Base-by-base conservation (phyloP, 129 eudicot genomes). In the Deinandra increscens region DNA sequence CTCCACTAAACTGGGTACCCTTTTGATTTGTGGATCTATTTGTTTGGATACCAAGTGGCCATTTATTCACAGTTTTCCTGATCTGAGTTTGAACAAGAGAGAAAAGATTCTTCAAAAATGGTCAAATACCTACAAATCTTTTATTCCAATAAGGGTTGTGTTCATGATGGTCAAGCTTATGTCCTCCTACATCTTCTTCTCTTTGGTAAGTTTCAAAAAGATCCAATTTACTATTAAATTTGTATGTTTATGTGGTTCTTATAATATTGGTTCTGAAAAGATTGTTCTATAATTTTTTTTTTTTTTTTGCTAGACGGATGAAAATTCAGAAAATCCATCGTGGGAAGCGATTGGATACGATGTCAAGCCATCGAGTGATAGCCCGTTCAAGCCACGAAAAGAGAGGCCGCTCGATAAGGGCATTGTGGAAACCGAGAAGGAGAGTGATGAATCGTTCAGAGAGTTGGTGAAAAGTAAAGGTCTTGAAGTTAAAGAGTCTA, bases 331-430 rank as follows among this genome's bases (percentile, higher is more conserved):
- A 14, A 94, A 94, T 66, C 97, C 95, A 0, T 70, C 88, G 44
- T 85, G 95, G 95, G 84, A 89, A 74, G 92, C 95, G 5, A 87
- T 89, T 23, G 97, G 99, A 75, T 89, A 94, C 72, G 15, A 81
- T 7, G 82, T 76, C 29, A 86, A 87, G 49, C 46, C 45, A 11
- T 34, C 60, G 4, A 64, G 69, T 37, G 78, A 79, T 36, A 73
- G 23, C 1, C 17, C 33, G 19, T 33, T 13, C 23, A 69, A 76
- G 64, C 41, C 71, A 19, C 68, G 22, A 48, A 78, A 79, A 69
- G 80, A 69, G 22, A 94, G 91, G 62, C 97, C 97, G 2, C 95
- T 94, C 12, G 93, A 85, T 19, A 83, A 78, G 66, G 97, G 99
- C 9, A 68, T 94, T 11, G 54, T 94, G 15, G 99, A 94, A 39